Percentiles rank a stretch among this genome's conserved stretches.
Conservation (phyloP, 2,329 filamentous ascomycete species). For the Arthrobotrys sinensis region DNA sequence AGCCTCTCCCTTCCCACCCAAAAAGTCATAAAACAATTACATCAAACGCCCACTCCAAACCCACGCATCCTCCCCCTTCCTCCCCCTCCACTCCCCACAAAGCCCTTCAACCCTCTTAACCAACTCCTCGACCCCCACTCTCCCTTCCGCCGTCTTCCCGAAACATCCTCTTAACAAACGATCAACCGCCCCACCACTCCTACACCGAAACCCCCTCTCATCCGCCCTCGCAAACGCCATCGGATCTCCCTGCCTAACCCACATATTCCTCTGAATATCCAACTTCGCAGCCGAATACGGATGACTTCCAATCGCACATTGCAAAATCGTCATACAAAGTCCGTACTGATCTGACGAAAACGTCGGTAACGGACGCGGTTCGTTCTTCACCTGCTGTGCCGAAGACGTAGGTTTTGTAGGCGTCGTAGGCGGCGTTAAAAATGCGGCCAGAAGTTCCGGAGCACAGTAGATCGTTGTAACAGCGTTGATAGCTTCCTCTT, state of each 20-base stretch:
- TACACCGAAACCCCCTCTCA: slow-evolving; percentile 61
- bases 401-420: slow-evolving; percentile 34
- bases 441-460: slow-evolving; percentile 63
- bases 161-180: slow-evolving; percentile 63
- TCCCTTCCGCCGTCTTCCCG: slow-evolving; percentile 62
- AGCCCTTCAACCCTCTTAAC: slow-evolving; percentile 24
- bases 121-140: slow-evolving; percentile 33
- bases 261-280: slow-evolving; percentile 62
- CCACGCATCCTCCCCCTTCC: slow-evolving; percentile 46
- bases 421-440: slow-evolving; percentile 57
- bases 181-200: slow-evolving; percentile 60
- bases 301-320: slow-evolving; percentile 63
- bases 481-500: slow-evolving; percentile 62
- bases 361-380: slow-evolving; percentile 62
- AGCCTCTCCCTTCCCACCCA: background rate
- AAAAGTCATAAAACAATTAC: slow-evolving; percentile 9
- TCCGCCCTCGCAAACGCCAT: slow-evolving; percentile 63
- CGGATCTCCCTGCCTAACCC: slow-evolving; percentile 63
- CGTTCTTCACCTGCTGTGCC: background rate
- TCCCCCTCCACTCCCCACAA: slow-evolving; percentile 35
- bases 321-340: slow-evolving; percentile 62
- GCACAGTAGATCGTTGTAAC: slow-evolving; percentile 63
- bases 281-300: slow-evolving; percentile 62
- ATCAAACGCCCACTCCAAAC: slow-evolving; percentile 42
- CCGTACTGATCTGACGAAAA: slow-evolving; percentile 63